Evolutionary conservation across 2,329 filamentous ascomycete genomes (phyloP), one percentile per base, ranked within the genome.

Genomic region (Sporothrix sp.): DNA sequence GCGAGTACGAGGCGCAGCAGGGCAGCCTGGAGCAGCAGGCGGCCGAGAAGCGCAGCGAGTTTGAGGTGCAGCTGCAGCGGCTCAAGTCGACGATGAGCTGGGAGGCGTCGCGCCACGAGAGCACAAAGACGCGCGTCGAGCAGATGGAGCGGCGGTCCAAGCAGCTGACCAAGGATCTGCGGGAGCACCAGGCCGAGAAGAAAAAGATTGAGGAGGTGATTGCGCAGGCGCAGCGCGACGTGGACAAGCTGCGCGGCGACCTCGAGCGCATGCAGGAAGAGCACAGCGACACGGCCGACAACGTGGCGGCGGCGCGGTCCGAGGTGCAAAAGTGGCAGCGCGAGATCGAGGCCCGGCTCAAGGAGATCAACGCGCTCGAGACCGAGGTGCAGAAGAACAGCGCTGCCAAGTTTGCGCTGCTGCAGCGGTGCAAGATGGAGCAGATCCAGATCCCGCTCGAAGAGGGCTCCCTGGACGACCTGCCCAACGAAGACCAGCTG

Each of bases 1-100:
- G 91, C 52, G 86, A 88, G 52, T 98, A 97, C 61, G 89, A 97
- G 64, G 85, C 85, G 23, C 90, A 94, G 58, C 93, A 97, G 67
- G 91, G 93, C 44, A 89, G 85, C 37, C 72, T 95, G 44, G 90
- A 97, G 66, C 87, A 95, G 64, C 88, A 97, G 64, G 86, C 87
- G 39, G 83, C 84, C 1, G 83, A 93, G 66, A 90, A 90, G 71
- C 87, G 87, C 56, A 82, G 86, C 48, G 83, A 90, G 58, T 97
- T 95, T 60, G 85, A 84, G 51, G 82, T 85, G 4, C 93, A 98
- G 63, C 85, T 83, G 62, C 82, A 87, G 59, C 81, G 82, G 37
- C 71, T 96, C 27, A 76, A 85, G 54, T 78, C 70, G 58, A 73
- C 72, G 43, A 66, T 82, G 44, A 73, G 70, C 51, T 82, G 78